Base-by-base conservation (phyloP, 176 grass and related monocot genomes). In the Avena eriantha region DNA sequence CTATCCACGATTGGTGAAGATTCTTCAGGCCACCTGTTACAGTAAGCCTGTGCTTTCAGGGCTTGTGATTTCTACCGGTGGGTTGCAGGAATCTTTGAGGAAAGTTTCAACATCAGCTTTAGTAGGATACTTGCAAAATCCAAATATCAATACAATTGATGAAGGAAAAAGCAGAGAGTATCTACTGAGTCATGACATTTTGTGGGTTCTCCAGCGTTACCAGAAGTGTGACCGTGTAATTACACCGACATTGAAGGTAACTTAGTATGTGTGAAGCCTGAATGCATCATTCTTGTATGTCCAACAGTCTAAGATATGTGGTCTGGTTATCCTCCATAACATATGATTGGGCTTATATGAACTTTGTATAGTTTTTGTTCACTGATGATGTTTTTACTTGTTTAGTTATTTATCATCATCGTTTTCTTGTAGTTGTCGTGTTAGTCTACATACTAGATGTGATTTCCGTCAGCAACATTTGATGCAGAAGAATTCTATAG, bases 21-120 rank as follows among this genome's bases (percentile, higher is more conserved):
- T 98, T 91, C 93, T 98, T 78, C 83, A 66, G 49, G 88, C 88
- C 68, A 88, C 66, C 65, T 91, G 86, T 85, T 98, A 93, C 87
- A 98, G 96, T 71, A 85, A 83, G 66, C 61, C 49, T 90, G 92
- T 98, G 84, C 96, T 96, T 78, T 91, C 96, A 81, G 93, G 96
- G 22, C 90, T 98, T 73, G 96, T 98, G 66, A 91, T 98, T 81
- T 93, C 96, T 91, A 92, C 82, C n/a, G 96, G 96, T 89, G 96
- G 90, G 67, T 92, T 98, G 86, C 96, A 96, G 79, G 96, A 94
- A 69, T 98, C 93, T 54, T 84, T 98, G 84, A 86, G 81, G 58
- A 98, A 92, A 91, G 72, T 87, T 80, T 90, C 93, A 63, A 84
- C 81, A 55, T 74, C 83, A 76, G 88, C 96, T 88, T 87, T 98